Evolutionary conservation across 2,329 filamentous ascomycete species (phyloP), one percentile per base, ranked within the genome.

Genomic region (Fusarium sp.): DNA sequence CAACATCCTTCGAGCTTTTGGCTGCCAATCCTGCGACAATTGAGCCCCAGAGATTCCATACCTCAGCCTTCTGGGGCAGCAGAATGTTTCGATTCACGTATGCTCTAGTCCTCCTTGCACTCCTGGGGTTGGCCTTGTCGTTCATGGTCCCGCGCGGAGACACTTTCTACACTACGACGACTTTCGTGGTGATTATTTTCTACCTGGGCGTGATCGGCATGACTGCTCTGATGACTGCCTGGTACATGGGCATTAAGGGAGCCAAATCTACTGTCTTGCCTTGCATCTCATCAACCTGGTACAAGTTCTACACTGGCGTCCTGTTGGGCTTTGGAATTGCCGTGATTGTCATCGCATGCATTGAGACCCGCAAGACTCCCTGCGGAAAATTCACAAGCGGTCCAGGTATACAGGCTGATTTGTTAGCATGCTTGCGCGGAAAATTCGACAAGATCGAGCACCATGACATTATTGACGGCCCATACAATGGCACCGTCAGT

Each of bases 301-400:
- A 68, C 25, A 68, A 68, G 11, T 31, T 68, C 4, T 68, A 68
- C 11, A 68, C 63, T 0, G 56, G 50, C 1, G 3, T 53, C 0
- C 0, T 68, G 0, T 18, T 53, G 6, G 44, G 49, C 3, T 46
- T 56, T 4, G 58, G 41, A 4, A 35, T 65, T 13, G 29, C 42
- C 6, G 17, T 59, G 4, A 52, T 70, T 17, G 14, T 36, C 0
- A 58, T 70, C 15, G 59, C 67, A 2, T 69, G 65, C 3, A 45
- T 70, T 1, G 67, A 70, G 29, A 70, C 67, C 0, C 54, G 65
- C 3, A 69, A 55, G 20, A 70, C 67, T 4, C 65, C 65, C 0
- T 70, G 67, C 7, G 67, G 67, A 55, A 70, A 69, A 1, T 70
- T 59, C 25, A 70, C 67, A 3, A 70, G 65, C 1, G 65, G 65